phyloP scores from a whole-genome alignment of 73 alveolate species.

The Effrenium voratum region DNA sequence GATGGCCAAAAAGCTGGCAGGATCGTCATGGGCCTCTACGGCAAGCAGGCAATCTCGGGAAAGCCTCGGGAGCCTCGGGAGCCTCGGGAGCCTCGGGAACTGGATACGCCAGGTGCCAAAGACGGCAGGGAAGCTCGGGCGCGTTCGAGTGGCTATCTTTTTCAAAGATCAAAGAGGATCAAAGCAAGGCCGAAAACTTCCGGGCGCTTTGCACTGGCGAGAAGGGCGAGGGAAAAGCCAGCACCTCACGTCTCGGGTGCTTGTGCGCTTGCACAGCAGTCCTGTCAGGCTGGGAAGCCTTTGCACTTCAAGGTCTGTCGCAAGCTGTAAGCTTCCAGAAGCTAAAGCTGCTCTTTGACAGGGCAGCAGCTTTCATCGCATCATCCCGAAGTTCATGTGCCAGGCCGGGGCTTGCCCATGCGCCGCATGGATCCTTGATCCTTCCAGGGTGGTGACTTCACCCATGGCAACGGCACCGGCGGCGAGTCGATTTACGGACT shows the following conservation, averaged over 20 bases:
- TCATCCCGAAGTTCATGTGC: slow-evolving; percentile 97
- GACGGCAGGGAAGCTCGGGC: slow-evolving; percentile 83
- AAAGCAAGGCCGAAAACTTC: slow-evolving; percentile 97
- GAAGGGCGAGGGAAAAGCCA: slow-evolving; percentile 95
- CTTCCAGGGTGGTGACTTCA: slow-evolving; percentile 97
- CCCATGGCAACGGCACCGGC: slow-evolving; percentile 97
- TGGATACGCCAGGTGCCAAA: slow-evolving; percentile 97
- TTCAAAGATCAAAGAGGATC: background rate
- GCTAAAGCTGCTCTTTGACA: background rate
- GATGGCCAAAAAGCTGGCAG: slow-evolving; percentile 97
- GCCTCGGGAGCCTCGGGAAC: background rate
- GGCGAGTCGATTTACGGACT: slow-evolving; percentile 97
- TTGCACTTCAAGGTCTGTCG: slow-evolving; percentile 94
- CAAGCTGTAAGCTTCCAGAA: background rate
- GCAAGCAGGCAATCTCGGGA: too few relatives aligned
- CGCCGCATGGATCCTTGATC: background rate
- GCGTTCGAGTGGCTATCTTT: background rate
- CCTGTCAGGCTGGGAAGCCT: slow-evolving; percentile 96
- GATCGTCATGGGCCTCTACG: slow-evolving; percentile 97
- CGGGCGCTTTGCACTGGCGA: slow-evolving; percentile 97
- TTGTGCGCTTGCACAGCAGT: background rate
- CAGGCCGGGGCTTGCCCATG: slow-evolving; percentile 51
- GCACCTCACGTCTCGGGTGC: too few relatives aligned
- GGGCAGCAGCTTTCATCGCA: slow-evolving; percentile 97
- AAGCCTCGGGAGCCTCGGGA: too few relatives aligned